These are phyloP conservation scores for Ustilago sp. DNA, from an alignment of 1,284 basidiomycete genomes.

Conservation along the genomic window DNA sequence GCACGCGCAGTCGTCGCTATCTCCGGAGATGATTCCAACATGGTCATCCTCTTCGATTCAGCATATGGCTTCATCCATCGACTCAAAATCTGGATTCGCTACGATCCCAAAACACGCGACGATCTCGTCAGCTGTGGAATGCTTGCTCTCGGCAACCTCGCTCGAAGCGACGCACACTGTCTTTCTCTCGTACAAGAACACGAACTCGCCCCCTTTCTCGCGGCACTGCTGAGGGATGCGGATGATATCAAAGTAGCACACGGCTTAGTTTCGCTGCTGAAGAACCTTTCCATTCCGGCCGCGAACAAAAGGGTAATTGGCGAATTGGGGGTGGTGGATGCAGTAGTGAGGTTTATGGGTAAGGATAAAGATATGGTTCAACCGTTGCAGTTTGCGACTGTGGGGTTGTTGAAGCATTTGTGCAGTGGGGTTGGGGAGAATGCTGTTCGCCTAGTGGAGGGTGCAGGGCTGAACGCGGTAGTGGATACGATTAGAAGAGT, in stretches of 20 bases:
- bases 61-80: constrained; percentile 74
- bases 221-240: constrained; percentile 39
- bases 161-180: constrained; percentile 71
- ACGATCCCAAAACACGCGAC: constrained; percentile 72
- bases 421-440: constrained; percentile 74
- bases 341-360: constrained; percentile 37
- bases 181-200: constrained; percentile 54
- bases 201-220: constrained; percentile 51
- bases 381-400: constrained; percentile 85
- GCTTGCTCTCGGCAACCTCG: constrained; percentile 83
- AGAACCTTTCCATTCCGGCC: constrained; percentile 61
- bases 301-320: constrained; percentile 58
- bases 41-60: constrained; percentile 75
- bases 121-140: constrained; percentile 85
- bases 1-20: constrained; percentile 86
- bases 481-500: constrained; percentile 81
- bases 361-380: constrained; percentile 57
- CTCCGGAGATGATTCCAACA: constrained; percentile 83
- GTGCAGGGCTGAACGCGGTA: constrained; percentile 76
- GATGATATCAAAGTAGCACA: constrained; percentile 59
- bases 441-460: constrained; percentile 76
- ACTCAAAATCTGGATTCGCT: constrained; percentile 81
- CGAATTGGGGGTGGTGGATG: constrained; percentile 31
- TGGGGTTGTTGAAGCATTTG: constrained; percentile 88
- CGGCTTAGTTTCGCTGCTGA: constrained; percentile 56